These are phyloP conservation scores for Naegleria lovaniensis DNA, from an alignment of 208 protist genomes.

Conservation along the genomic window DNA sequence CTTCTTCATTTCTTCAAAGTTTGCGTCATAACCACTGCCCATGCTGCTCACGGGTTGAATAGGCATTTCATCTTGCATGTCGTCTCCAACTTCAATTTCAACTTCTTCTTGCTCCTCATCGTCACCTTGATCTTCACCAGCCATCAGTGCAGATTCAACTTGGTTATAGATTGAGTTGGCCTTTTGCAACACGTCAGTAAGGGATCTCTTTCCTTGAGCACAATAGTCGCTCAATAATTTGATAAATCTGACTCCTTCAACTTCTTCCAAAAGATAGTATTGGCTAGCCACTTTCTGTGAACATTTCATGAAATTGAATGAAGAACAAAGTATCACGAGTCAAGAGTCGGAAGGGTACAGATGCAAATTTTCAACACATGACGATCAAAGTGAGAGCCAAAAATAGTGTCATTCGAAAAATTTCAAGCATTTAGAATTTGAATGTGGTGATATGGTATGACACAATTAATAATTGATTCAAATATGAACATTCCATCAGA, in stretches of 20 bases:
- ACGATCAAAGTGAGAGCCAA: too few species aligned
- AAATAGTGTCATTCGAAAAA: too few species aligned
- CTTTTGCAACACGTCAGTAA: background rate
- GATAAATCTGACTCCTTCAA: background rate
- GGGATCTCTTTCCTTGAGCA: background rate
- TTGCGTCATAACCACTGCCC: background rate
- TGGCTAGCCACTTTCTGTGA: background rate
- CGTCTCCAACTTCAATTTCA: constrained; percentile 22
- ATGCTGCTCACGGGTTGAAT: background rate
- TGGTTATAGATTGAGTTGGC: background rate
- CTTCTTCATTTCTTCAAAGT: constrained; percentile 33
- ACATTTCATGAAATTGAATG: too few species aligned
- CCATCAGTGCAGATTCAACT: background rate
- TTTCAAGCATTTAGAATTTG: too few species aligned
- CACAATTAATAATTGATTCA: too few species aligned
- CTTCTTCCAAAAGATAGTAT: constrained; percentile 10
- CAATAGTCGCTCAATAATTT: background rate
- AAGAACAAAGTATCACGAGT: too few species aligned
- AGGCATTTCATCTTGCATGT: background rate
- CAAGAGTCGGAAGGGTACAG: too few species aligned
- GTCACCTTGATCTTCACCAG: constrained; percentile 23
- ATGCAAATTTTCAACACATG: too few species aligned
- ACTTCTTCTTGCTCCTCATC: constrained; percentile 36
- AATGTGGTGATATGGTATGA: too few species aligned
- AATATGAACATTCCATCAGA: too few species aligned